A percentile compares a stretch with the other conserved stretches of the same genome.
These are phyloP conservation scores for Puccinia brachypodii DNA, from an alignment of 1,284 basidiomycete genomes.

Conservation along the genomic window DNA sequence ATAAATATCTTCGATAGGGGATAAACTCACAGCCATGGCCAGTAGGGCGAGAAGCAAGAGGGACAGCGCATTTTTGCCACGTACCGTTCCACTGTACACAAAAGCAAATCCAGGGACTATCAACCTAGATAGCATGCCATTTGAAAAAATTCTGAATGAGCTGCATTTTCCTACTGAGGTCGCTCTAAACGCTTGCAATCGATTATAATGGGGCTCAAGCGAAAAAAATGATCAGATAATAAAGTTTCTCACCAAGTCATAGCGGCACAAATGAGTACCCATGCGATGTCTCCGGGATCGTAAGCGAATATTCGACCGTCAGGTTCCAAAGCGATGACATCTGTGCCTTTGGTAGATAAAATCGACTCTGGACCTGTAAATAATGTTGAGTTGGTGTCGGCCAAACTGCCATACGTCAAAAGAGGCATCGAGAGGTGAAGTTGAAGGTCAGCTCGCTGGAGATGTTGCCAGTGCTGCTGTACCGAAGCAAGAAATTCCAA, in stretches of 20 bases:
- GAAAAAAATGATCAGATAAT: not conserved
- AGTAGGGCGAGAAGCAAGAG: constrained; percentile 61
- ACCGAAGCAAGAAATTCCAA: not conserved
- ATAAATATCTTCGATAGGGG: not conserved
- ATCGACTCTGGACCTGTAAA: constrained; percentile 11
- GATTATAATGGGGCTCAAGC: not conserved
- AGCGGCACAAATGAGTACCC: constrained; percentile 70
- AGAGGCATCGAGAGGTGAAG: constrained; percentile 5
- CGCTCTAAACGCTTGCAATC: too few relatives aligned
- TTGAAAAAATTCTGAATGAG: not conserved
- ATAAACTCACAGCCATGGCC: constrained; percentile 54
- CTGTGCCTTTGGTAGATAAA: constrained; percentile 50
- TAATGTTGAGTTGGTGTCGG: constrained; percentile 16
- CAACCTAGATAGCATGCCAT: constrained; percentile 1
- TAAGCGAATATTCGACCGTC: constrained; percentile 50
- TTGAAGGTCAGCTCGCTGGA: not conserved
- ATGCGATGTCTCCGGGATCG: constrained; percentile 55
- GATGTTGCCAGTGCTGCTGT: not conserved
- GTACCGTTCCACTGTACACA: constrained; percentile 81
- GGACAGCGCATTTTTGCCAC: constrained; percentile 65
- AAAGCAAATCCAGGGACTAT: constrained; percentile 60
- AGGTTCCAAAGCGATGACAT: constrained; percentile 31
- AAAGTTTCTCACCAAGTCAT: constrained; percentile 65
- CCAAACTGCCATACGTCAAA: constrained; percentile 24
- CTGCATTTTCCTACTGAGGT: too few relatives aligned